These are phyloP conservation scores for Leishmania martiniquensis DNA, from an alignment of 208 protist genomes.

Conservation along the genomic window DNA sequence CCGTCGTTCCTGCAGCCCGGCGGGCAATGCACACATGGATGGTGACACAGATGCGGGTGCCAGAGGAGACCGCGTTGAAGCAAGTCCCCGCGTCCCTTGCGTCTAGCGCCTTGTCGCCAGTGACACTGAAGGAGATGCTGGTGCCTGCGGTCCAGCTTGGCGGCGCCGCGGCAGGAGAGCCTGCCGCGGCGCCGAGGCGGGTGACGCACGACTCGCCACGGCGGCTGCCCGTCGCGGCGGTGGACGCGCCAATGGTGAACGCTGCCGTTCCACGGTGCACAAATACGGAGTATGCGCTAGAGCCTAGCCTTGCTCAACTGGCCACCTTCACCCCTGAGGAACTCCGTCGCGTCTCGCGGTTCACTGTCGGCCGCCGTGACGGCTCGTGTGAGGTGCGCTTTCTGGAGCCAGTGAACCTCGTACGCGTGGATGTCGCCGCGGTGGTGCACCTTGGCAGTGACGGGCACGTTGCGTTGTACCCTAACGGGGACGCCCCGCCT, in stretches of 20 bases:
- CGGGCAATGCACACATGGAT: slow-evolving; percentile 35
- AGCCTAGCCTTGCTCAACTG: slow-evolving; percentile 64
- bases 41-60: slow-evolving; percentile 29
- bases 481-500: slow-evolving; percentile 32
- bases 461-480: slow-evolving; percentile 76
- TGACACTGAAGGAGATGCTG: slow-evolving; percentile 65
- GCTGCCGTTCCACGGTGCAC: slow-evolving; percentile 57
- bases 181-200: not conserved
- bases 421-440: slow-evolving; percentile 67
- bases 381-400: slow-evolving; percentile 70
- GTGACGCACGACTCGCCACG: slow-evolving; percentile 8
- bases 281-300: slow-evolving; percentile 56
- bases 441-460: slow-evolving; percentile 51
- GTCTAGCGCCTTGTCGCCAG: slow-evolving; percentile 51
- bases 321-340: slow-evolving; percentile 41
- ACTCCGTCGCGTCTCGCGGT: slow-evolving; percentile 56
- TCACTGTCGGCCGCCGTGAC: slow-evolving; percentile 64
- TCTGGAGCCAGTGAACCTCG: slow-evolving; percentile 82
- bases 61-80: slow-evolving; percentile 29
- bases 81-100: slow-evolving; percentile 49
- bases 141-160: slow-evolving; percentile 51
- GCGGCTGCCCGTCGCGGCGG: not conserved
- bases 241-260: slow-evolving; percentile 5
- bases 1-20: slow-evolving; percentile 24
- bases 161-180: not conserved